Evolutionary conservation across 441 rosid genomes (phyloP), one percentile per base, ranked within the genome.

Genomic region (Metrosideros polymorpha): DNA sequence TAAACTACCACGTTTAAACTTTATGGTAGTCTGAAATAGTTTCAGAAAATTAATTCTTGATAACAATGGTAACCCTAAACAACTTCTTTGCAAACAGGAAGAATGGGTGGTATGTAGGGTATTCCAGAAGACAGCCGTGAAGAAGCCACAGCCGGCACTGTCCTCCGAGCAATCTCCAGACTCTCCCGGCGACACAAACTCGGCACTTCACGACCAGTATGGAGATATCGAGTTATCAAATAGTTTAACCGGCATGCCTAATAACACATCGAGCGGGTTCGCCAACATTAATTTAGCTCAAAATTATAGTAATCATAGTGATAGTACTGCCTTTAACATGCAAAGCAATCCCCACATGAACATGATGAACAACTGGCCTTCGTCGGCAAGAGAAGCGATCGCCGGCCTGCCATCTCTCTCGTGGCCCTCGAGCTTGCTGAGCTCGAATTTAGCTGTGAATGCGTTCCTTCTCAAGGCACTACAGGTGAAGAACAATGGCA

Each of bases 101-200:
- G 86, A 84, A 22, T 84, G 86, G 86, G 86, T 84, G 35, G 86
- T 84, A 30, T 84, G 86, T 49, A 57, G 86, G 53, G 86, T 84
- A n/a, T 84, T 84, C 77, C 51, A 84, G 43, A 84, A 84, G 86
- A 84, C 82, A 1, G 39, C 39, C 42, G 51, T 42, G 77, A 84
- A 55, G 77, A 84, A 84, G 75, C 86, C 86, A 10, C 59, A 52
- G 47, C 47, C 47, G n/a, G 79, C 79, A 6, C 79, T 39, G 79
- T 71, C 79, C n/a, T 71, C 79, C 25, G 84, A 82, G 42, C 84
- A 82, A 49, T 82, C 84, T 30, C 84, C 84, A 4, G 84, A 82
- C 84, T 82, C 84, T 15, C 84, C 84, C 1, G 35, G 24, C 14
- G 39, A 82, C 52, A 49, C 84, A 47, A 82, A 82, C 84, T 82